Evolutionary conservation across 2,329 filamentous ascomycete genomes (phyloP), one percentile per base, ranked within the genome.

Genomic region (Botrytis paeoniae): DNA sequence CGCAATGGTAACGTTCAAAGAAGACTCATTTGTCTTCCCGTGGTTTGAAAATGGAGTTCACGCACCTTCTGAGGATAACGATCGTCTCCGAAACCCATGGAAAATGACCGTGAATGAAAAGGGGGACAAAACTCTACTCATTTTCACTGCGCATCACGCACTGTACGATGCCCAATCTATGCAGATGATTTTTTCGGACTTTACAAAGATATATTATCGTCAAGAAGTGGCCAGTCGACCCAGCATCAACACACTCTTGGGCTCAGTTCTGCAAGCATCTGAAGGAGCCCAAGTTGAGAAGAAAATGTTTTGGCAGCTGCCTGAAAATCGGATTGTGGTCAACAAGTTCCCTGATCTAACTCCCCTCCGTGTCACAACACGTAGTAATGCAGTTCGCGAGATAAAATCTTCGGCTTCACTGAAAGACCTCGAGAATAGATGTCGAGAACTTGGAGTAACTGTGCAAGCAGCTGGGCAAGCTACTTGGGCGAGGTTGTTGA

Each of bases 141-240:
- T 68, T 61, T 78, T 81, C 35, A 79, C 73, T 32, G 79, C 76
- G 4, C 92, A 97, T 75, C 95, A 98, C 82, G 92, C 93, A 0
- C 84, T 98, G 0, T 98, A 97, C 76, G 95, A 98, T 83, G 95
- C 94, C 0, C 86, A 89, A 59, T 94, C 93, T 14, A 83, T 98
- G 18, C 84, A 88, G 5, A 79, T 85, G 0, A 85, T 98, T 1
- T 82, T 97, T 2, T 79, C 84, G 0, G 88, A 92, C 76, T 83
- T 97, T 20, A 78, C 82, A 3, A 78, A 77, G 51, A 78, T 81
- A 18, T 84, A 87, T 48, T 74, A 78, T 14, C 80, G 78, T 6
- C 74, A 78, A 3, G 18, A 73, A 2, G 69, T 82, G 2, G 69
- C 73, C 1, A 64, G 74, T 12, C 75, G 79, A 4, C 63, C 78